Conservation (phyloP, 352 stramenopile genomes). For the Pythium diclinum region DNA sequence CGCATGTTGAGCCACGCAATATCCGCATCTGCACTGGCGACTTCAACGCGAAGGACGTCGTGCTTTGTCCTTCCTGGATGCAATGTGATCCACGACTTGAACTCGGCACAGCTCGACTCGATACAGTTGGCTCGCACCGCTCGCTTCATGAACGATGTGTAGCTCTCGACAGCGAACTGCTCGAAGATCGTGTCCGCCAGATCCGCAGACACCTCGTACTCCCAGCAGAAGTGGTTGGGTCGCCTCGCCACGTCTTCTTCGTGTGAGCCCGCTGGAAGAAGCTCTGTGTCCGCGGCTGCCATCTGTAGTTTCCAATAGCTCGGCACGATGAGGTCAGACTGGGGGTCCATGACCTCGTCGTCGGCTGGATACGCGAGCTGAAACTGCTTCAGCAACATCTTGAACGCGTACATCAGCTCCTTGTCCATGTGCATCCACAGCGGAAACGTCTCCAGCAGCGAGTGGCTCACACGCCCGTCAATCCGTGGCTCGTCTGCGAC, state of each 20-base stretch:
- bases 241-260: neutral
- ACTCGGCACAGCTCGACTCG: conserved; percentile 18
- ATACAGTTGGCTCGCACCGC: conserved; percentile 6
- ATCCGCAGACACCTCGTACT: conserved; percentile 28
- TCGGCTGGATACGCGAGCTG: conserved; percentile 24
- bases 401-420: conserved; percentile 27
- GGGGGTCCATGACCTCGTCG: conserved; percentile 15
- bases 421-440: conserved; percentile 25
- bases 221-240: conserved; percentile 15
- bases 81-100: conserved; percentile 9
- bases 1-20: conserved; percentile 15
- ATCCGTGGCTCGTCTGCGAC: conserved; percentile 1
- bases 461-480: neutral
- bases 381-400: conserved; percentile 26
- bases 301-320: conserved; percentile 3
- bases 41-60: conserved; percentile 22
- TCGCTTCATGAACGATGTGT: conserved; percentile 20
- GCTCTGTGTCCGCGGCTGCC: no score
- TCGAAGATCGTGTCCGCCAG: conserved; percentile 32
- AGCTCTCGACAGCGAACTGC: conserved; percentile 31
- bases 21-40: neutral
- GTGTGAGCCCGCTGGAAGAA: no score
- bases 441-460: neutral
- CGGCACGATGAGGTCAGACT: conserved; percentile 19
- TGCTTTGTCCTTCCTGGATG: neutral